Evolutionary conservation across 2,329 filamentous ascomycete genomes (phyloP), one percentile per base, ranked within the genome.

Genomic region (Trichoderma atroviride): DNA sequence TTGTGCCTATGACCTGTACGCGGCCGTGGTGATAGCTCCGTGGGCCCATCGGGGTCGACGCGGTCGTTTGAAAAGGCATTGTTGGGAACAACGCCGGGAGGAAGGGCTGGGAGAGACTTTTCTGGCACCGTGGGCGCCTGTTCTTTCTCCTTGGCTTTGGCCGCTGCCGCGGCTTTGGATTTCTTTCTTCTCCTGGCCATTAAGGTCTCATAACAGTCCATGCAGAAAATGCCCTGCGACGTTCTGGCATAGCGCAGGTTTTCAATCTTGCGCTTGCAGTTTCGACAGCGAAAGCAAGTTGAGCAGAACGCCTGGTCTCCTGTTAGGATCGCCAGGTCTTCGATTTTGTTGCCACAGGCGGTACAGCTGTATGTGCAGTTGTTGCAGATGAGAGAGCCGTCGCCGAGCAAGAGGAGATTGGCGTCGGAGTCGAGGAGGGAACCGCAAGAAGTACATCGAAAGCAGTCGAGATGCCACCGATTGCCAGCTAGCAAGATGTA

Each of bases 331-430:
- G 96, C 96, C 72, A 98, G 86, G 79, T 99, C 96, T 79, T 99
- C 96, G 74, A 99, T 99, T 85, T 99, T 99, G 84, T 97, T 95
- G 70, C 90, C 90, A 81, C 96, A 99, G 66, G 94, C 94, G 80
- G 90, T 97, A 85, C 96, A 99, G 85, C 94, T 97, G 81, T 99
- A 99, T 66, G 96, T 98, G 84, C 96, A 99, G 81, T 97, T 97
- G 84, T 97, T 98, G 86, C 96, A 99, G 75, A 99, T 98, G 74
- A 99, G 89, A 22, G 95, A 98, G 73, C 96, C 96, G 83, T 99
- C 96, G 79, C 96, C 96, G 72, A 99, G 92, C 31, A 99, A 91
- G 63, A 99, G 90, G 61, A 99, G 90, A 81, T 98, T 98, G 75
- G 96, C 96, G 79, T 99, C 95, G 71, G 96, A 98, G 83, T 99